Percentiles rank a stretch among this genome's conserved stretches.
These are phyloP conservation scores for Penicillium sp. DNA, from an alignment of 2,329 filamentous ascomycete genomes.

Conservation along the genomic window DNA sequence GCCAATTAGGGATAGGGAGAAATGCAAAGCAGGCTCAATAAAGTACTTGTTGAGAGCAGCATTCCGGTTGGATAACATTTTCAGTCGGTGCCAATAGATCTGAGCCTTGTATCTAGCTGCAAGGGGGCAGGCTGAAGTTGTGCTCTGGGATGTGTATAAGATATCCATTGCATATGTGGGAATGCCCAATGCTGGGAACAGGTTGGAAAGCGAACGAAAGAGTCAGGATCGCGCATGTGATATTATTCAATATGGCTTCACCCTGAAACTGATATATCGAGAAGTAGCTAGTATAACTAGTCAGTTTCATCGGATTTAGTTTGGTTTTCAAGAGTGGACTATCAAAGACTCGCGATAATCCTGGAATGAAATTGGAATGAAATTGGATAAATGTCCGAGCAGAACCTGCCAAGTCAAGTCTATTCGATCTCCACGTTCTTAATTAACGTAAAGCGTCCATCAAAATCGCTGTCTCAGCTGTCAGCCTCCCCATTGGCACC, in stretches of 20 bases:
- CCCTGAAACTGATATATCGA: background rate
- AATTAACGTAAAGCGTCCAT: slow-evolving; percentile 3
- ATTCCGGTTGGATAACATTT: background rate
- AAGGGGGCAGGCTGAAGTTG: background rate
- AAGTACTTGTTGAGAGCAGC: background rate
- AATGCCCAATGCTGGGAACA: background rate
- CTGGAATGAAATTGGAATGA: slow-evolving; percentile 2
- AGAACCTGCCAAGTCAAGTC: background rate
- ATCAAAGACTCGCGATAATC: background rate
- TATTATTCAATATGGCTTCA: background rate
- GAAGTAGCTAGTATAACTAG: background rate
- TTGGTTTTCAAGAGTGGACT: background rate
- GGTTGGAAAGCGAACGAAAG: background rate
- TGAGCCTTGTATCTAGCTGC: background rate
- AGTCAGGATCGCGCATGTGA: background rate
- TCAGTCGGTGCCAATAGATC: background rate
- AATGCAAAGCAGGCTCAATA: background rate
- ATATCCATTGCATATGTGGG: background rate
- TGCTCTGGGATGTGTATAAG: background rate
- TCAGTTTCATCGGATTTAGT: background rate
- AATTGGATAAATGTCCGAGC: slow-evolving; percentile 6
- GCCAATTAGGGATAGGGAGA: background rate
- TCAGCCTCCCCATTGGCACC: background rate
- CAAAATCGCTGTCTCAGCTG: slow-evolving; percentile 2
- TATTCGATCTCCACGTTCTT: slow-evolving; percentile 2